Evolutionary conservation across 2,329 filamentous ascomycete species (phyloP), one percentile per base, ranked within the genome.

Genomic region (Colletotrichum caudatum): DNA sequence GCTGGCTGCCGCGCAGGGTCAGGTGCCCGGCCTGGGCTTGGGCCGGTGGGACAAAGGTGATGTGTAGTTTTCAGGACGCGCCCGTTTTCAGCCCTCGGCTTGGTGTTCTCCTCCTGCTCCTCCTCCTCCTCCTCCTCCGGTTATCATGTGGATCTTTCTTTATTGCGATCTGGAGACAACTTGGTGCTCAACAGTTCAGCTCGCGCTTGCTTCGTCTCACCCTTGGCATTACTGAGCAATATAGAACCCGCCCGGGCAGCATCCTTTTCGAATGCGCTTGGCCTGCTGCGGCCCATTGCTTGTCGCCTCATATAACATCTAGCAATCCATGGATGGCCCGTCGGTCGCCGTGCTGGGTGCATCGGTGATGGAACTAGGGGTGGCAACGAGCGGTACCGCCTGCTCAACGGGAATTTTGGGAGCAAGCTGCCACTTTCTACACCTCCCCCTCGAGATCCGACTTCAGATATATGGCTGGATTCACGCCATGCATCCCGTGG

Each of bases 401-500:
- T n/a, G 16, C 37, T 18, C 6, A 12, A 53, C 16, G 18, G 35
- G n/a, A 11, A 14, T 14, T 23, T n/a, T n/a, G 11, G 60, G 12
- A 7, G 54, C 29, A 9, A 37, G 64, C 3, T 68, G 64, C 20
- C 74, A 76, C 16, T 76, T 84, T 64, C 76, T 85, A 58, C 75
- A 78, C 39, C 76, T 86, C 6, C 84, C 85, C 0, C 74, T 81
- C 18, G 85, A 87, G 74, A 79, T 87, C 60, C 81, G 85, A 18
- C 80, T 85, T 16, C 79, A 83, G 65, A 84, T 88, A 44, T 87
- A 87, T 75, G 73, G 76, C 64, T 83, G 82, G 79, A 74, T 86
- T 16, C 78, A 83, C 54, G 75, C 79, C 6, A 78, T 78, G 75
- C 80, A 80, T 46, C 83, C 82, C 1, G 75, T 84, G 50, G 76